A percentile compares a stretch with the other conserved stretches of the same genome.
Conservation (phyloP, 2,329 filamentous ascomycete genomes). For the Monosporascus sp. region DNA sequence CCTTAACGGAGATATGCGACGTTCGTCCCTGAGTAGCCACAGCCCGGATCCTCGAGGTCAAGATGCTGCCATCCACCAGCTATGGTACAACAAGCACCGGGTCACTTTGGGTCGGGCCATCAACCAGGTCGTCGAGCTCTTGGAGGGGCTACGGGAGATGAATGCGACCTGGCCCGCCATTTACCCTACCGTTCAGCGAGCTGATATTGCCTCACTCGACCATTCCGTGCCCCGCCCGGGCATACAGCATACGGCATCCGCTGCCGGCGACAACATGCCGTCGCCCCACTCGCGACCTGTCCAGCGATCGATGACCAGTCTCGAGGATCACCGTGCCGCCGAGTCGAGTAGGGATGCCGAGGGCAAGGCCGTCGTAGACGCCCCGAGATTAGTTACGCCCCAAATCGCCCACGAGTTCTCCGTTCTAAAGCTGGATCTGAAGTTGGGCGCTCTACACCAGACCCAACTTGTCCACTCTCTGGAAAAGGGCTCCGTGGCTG, state of each 20-base stretch:
- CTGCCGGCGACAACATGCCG: slow-evolving; percentile 40
- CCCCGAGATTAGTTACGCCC: slow-evolving; percentile 76
- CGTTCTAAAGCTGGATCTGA: slow-evolving; percentile 88
- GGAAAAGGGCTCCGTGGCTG: slow-evolving; percentile 86
- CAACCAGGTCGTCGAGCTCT: slow-evolving; percentile 74
- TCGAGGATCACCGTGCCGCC: slow-evolving; percentile 53
- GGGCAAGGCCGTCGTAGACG: slow-evolving; percentile 53
- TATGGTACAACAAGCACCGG: slow-evolving; percentile 92
- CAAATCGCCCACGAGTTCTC: slow-evolving; percentile 96
- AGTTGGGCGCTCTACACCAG: slow-evolving; percentile 80
- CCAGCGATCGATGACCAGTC: slow-evolving; percentile 67
- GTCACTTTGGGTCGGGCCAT: slow-evolving; percentile 84
- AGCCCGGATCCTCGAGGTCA: slow-evolving; percentile 56
- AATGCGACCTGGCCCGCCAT: slow-evolving; percentile 91
- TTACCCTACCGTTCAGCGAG: slow-evolving; percentile 77
- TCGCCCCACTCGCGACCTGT: slow-evolving; percentile 43
- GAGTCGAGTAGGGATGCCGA: slow-evolving; percentile 73
- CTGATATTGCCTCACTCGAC: slow-evolving; percentile 37
- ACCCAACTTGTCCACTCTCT: slow-evolving; percentile 89
- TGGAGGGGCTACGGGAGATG: slow-evolving; percentile 80
- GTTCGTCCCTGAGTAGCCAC: slow-evolving; percentile 37
- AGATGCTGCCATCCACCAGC: slow-evolving; percentile 81
- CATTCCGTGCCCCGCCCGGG: slow-evolving; percentile 53
- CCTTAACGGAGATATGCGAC: slow-evolving; percentile 40
- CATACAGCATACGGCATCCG: slow-evolving; percentile 59